phyloP scores from a whole-genome alignment of 1,284 basidiomycete species.

The Phellopilus nigrolimitatus region DNA sequence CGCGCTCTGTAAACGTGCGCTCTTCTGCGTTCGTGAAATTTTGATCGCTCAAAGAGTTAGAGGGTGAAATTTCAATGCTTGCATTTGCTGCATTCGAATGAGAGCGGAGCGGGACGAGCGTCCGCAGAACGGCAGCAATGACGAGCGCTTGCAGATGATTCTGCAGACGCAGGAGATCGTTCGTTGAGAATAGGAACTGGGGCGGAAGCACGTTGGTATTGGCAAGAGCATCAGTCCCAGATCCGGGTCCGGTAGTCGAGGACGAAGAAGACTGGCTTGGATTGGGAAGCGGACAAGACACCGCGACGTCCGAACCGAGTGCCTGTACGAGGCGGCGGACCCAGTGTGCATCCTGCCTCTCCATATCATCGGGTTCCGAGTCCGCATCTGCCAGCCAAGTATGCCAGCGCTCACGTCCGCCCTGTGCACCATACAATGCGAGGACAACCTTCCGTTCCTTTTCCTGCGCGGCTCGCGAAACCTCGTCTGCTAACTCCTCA shows the following conservation, averaged over 20 bases:
- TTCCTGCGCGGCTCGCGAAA: slow-evolving; percentile 45
- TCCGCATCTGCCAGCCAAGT: slow-evolving; percentile 35
- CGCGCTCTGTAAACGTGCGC: slow-evolving; percentile 44
- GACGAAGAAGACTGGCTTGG: slow-evolving; percentile 19
- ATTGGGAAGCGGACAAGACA: slow-evolving; percentile 39
- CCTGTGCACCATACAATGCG: slow-evolving; percentile 42
- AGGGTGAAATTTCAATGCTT: background rate
- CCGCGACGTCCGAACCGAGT: slow-evolving; percentile 39
- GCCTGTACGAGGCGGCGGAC: slow-evolving; percentile 43
- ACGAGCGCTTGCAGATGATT: slow-evolving; percentile 68
- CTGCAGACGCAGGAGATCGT: slow-evolving; percentile 52
- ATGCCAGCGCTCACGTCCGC: slow-evolving; percentile 34
- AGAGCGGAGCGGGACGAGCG: slow-evolving; percentile 43
- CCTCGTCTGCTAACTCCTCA: slow-evolving; percentile 42
- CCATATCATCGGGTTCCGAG: slow-evolving; percentile 4
- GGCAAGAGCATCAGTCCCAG: background rate
- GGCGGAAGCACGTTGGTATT: slow-evolving; percentile 49
- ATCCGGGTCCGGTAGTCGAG: too few relatives aligned
- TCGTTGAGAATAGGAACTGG: slow-evolving; percentile 52
- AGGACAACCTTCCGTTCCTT: slow-evolving; percentile 50
- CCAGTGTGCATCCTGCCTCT: slow-evolving; percentile 31
- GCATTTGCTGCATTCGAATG: background rate
- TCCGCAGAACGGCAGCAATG: slow-evolving; percentile 55
- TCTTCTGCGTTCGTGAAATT: background rate
- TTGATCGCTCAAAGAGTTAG: slow-evolving; percentile 11